Evolutionary conservation across 768 basidiomycete species (phyloP).

Genomic region (Paxillus ammoniavirescens): DNA sequence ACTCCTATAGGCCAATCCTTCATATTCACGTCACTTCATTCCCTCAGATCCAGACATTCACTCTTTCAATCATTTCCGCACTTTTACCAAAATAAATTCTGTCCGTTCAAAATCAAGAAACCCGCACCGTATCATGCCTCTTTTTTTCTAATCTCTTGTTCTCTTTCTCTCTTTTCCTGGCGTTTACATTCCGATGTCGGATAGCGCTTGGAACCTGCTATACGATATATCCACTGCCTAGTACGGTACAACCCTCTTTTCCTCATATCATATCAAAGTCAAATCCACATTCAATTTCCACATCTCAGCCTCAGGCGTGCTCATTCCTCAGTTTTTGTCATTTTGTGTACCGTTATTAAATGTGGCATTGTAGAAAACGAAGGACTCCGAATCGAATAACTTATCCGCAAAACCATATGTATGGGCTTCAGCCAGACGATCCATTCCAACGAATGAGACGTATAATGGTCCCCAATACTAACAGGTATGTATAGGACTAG

Average conservation of each 20-base stretch:
- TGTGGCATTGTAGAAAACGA: no score
- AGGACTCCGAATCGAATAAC: no score
- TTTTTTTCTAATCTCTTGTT: background rate
- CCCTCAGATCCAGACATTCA: slow-evolving; percentile 10
- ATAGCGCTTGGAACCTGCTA: slow-evolving; percentile 13
- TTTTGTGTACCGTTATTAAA: no score
- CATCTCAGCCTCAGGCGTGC: slow-evolving; percentile 55
- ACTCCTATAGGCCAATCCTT: background rate
- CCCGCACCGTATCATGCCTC: slow-evolving; percentile 28
- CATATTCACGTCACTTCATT: background rate
- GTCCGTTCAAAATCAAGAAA: slow-evolving; percentile 2
- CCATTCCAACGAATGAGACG: background rate
- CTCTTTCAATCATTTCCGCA: slow-evolving; percentile 17
- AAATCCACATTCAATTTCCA: background rate
- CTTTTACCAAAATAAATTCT: slow-evolving; percentile 6
- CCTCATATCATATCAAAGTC: slow-evolving; percentile 10
- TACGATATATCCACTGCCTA: slow-evolving; percentile 24
- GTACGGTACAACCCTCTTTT: slow-evolving; percentile 10
- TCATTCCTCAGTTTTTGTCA: no score
- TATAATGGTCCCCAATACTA: background rate
- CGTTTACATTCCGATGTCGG: slow-evolving; percentile 9
- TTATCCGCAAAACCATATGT: no score
- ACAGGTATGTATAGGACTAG: slow-evolving; percentile 3
- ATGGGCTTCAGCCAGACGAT: no score
- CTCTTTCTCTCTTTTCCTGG: background rate